A percentile compares a stretch with the other conserved stretches of the same genome.
These are phyloP conservation scores for Magnolia officinalis DNA, from an alignment of 164 flowering plant species.

Conservation along the genomic window DNA sequence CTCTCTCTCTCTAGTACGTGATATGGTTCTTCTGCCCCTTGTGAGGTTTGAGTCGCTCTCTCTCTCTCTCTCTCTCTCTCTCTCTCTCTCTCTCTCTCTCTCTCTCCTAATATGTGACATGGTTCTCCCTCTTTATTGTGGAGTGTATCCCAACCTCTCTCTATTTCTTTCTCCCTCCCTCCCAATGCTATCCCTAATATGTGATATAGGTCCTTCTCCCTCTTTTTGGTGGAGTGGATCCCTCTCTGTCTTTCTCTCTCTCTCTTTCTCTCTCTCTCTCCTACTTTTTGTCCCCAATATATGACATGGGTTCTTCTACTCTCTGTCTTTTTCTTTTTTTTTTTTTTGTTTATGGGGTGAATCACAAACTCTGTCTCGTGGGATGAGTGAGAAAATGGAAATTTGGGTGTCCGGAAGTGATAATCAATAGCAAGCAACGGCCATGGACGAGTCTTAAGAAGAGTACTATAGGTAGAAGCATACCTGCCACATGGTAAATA, in stretches of 20 bases:
- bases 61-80: not conserved
- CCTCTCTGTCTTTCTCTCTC: not conserved
- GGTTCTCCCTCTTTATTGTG: not conserved
- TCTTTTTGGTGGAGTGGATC: not conserved
- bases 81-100: not conserved
- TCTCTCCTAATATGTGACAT: not conserved
- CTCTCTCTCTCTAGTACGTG: not conserved
- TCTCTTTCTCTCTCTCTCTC: not conserved
- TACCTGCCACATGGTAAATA: not conserved
- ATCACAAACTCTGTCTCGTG: too few species aligned
- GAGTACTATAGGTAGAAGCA: not conserved
- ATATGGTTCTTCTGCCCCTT: not conserved
- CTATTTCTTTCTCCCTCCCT: not conserved
- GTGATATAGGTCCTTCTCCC: not conserved
- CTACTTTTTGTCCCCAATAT: not conserved
- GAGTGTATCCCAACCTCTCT: not conserved
- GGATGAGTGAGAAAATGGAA: too few species aligned
- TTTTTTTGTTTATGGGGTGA: too few species aligned
- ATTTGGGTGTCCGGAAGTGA: too few species aligned
- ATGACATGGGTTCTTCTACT: conserved; percentile 1
- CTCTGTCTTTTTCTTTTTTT: too few species aligned
- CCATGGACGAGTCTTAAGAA: too few species aligned
- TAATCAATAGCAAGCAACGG: too few species aligned
- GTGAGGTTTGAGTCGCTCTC: too few species aligned
- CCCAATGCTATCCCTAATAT: not conserved